Base-by-base conservation (phyloP, 257 asterid species). In the Primulina eburnea region DNA sequence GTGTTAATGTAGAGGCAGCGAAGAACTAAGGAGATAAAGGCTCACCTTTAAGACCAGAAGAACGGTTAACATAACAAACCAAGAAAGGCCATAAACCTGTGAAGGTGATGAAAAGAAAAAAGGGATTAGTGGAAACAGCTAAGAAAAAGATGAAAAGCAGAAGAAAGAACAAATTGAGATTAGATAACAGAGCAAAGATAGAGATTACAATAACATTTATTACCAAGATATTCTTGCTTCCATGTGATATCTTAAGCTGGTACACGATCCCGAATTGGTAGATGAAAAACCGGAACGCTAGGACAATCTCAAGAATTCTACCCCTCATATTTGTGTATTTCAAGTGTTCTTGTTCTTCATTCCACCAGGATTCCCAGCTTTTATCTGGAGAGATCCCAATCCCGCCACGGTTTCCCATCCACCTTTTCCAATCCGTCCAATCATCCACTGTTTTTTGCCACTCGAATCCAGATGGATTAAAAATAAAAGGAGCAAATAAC, bases 331-430 rank as follows among this genome's bases (percentile, higher is more conserved):
- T 85, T 2, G 97, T 94, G 81, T 80, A 60, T 63, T 77, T 91
- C 80, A 94, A 73, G 85, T 89, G 99, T 73, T 94, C 99, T 62
- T 91, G 98, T 67, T 94, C 99, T 29, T 75, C 91, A 64, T 88
- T 87, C 99, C 99, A 94, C 99, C 99, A 94, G 8, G 99, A 81
- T 82, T 94, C 99, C 99, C 99, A 94, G 69, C 99, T 94, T 85
- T 86, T 91, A 70, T 94, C 97, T 0, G 85, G 82, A 14, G 96
- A 78, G 52, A 94, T 86, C 37, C 96, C 98, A 66, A 94, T 94
- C 10, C 99, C 99, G 16, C 99, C 99, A 24, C 99, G 88, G 73
- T 94, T 91, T 32, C 98, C 97, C 98, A 94, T 91, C 99, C 99
- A 94, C 80, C 90, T 85, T 58, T 88, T 89, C 99, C 99, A 94